phyloP scores from a whole-genome alignment of 2,329 filamentous ascomycete species.

The Aspergillus tamarii region DNA sequence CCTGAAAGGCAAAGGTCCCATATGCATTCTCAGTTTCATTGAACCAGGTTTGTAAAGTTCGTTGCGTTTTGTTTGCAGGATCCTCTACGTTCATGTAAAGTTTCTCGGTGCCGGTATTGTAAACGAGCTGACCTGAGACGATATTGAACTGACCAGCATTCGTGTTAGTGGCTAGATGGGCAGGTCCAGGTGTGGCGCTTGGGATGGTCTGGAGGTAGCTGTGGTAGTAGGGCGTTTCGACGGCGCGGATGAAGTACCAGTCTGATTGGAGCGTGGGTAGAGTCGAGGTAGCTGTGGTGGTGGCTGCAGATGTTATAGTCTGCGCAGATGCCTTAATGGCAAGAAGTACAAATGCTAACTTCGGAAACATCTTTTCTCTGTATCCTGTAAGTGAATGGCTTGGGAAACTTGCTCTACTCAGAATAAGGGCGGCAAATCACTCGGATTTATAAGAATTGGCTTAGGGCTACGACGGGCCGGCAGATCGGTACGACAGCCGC shows the following conservation, averaged over 20 bases:
- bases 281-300: constrained; percentile 2
- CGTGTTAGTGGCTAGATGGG: constrained; percentile 10
- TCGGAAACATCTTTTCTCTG: neutral
- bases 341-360: neutral
- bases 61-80: constrained; percentile 13
- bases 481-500: neutral
- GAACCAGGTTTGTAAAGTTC: constrained; percentile 15
- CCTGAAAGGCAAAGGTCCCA: constrained; percentile 16
- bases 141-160: constrained; percentile 19
- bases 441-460: neutral
- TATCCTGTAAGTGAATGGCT: neutral
- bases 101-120: constrained; percentile 11
- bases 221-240: constrained; percentile 15
- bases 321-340: constrained; percentile 8
- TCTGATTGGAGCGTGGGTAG: constrained; percentile 11
- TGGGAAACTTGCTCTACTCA: neutral
- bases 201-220: constrained; percentile 18
- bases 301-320: neutral
- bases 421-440: neutral
- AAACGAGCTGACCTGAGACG: constrained; percentile 14
- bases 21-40: constrained; percentile 15
- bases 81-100: constrained; percentile 18
- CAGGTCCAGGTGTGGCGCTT: constrained; percentile 6
- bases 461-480: neutral
- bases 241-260: constrained; percentile 17